Conservation (phyloP, 768 basidiomycete genomes). For the Serendipita indica region DNA sequence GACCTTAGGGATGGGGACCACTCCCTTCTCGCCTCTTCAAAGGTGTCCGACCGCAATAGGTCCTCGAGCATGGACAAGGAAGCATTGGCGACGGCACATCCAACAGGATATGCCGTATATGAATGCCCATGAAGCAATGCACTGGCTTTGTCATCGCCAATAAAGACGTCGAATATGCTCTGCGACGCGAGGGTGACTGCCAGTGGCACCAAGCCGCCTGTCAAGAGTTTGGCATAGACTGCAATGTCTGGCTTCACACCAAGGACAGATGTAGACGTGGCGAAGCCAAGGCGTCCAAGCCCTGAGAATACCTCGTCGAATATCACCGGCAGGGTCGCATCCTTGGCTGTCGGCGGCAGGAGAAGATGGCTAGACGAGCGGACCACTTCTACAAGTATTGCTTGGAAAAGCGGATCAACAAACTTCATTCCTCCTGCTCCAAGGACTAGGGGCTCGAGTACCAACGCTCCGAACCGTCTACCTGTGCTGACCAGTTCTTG, state of each 20-base stretch:
- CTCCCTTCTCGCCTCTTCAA: slow-evolving; percentile 40
- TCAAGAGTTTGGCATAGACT: slow-evolving; percentile 85
- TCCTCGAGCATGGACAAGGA: slow-evolving; percentile 53
- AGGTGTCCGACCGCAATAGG: slow-evolving; percentile 33
- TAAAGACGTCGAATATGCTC: slow-evolving; percentile 67
- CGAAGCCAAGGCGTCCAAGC: slow-evolving; percentile 69
- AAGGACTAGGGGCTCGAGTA: slow-evolving; percentile 85
- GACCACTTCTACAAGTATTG: slow-evolving; percentile 68
- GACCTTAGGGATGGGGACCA: no score
- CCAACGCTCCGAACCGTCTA: slow-evolving; percentile 39
- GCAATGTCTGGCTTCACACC: slow-evolving; percentile 73
- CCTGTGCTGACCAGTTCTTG: slow-evolving; percentile 29
- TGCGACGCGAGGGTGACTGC: slow-evolving; percentile 71
- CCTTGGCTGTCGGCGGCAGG: slow-evolving; percentile 16
- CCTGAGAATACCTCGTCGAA: slow-evolving; percentile 96
- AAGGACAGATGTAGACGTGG: slow-evolving; percentile 48
- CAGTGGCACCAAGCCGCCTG: slow-evolving; percentile 81
- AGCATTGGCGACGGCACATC: slow-evolving; percentile 80
- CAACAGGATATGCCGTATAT: slow-evolving; percentile 88
- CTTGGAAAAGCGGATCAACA: slow-evolving; percentile 92
- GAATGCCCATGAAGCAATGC: slow-evolving; percentile 90
- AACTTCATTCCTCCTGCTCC: slow-evolving; percentile 97
- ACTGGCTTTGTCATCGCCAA: slow-evolving; percentile 57
- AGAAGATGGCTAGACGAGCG: slow-evolving; percentile 29
- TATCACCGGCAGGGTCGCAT: slow-evolving; percentile 63